A percentile compares a stretch with the other conserved stretches of the same genome.
These are phyloP conservation scores for Obba rivulosa DNA, from an alignment of 768 basidiomycete genomes.

Conservation along the genomic window DNA sequence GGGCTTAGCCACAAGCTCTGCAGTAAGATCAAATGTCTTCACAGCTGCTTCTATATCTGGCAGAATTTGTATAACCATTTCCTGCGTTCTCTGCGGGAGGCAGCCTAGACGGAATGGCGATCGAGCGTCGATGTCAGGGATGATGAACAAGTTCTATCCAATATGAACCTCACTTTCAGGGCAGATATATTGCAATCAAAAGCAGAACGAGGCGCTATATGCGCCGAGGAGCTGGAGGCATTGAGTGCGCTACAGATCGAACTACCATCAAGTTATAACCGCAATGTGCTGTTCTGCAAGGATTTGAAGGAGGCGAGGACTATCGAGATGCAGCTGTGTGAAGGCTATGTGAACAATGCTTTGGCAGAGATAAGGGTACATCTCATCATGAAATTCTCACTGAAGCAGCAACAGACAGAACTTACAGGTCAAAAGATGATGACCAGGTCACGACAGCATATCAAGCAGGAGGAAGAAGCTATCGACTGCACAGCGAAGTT, in stretches of 20 bases:
- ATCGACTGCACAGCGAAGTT: background rate
- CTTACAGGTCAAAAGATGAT: background rate
- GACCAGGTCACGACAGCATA: background rate
- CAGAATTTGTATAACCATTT: too few relatives aligned
- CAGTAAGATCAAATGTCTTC: too few relatives aligned
- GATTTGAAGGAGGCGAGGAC: background rate
- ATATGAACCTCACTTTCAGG: background rate
- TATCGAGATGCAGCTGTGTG: background rate
- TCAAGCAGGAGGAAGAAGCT: background rate
- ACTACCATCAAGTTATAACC: background rate
- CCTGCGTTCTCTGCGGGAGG: too few relatives aligned
- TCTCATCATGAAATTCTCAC: background rate
- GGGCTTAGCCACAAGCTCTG: too few relatives aligned
- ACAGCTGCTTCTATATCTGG: too few relatives aligned
- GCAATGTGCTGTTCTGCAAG: background rate
- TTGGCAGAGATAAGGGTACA: constrained; percentile 3
- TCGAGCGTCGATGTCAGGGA: too few relatives aligned
- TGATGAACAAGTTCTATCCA: too few relatives aligned
- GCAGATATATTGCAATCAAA: too few relatives aligned
- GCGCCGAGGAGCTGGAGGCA: too few relatives aligned
- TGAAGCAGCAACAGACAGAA: background rate
- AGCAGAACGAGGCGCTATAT: background rate
- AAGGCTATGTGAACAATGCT: constrained; percentile 2
- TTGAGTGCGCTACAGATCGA: background rate
- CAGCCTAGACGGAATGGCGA: too few relatives aligned